Evolutionary conservation across 192 early-diverging fungal species (phyloP).

Genomic region (Dispira parvispora): DNA sequence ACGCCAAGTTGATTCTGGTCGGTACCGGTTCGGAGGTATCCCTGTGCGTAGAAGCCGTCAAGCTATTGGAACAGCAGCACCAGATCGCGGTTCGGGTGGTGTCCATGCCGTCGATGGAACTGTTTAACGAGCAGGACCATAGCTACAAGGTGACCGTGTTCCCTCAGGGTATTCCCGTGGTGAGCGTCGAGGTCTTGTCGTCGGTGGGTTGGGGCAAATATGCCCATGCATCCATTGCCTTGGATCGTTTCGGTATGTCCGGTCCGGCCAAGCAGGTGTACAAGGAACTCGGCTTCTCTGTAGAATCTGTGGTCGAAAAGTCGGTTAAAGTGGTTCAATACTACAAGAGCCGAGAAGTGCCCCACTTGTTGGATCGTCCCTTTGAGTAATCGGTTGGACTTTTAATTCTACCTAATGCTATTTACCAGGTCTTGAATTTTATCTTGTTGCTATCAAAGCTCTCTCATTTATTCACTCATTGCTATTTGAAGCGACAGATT

Average conservation of each 20-base stretch:
- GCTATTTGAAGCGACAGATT: too few species aligned
- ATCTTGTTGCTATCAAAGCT: too few species aligned
- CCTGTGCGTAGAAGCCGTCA: conserved; percentile 73
- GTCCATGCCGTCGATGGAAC: conserved; percentile 82
- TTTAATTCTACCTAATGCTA: too few species aligned
- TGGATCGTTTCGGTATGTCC: conserved; percentile 77
- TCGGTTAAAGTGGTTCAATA: conserved; percentile 61
- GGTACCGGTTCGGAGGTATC: conserved; percentile 89
- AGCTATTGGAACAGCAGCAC: conserved; percentile 36
- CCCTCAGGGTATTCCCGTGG: conserved; percentile 55
- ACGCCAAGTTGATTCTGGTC: conserved; percentile 55
- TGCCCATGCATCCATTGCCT: conserved; percentile 73
- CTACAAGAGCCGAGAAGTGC: conserved; percentile 34
- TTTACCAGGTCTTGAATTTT: too few species aligned
- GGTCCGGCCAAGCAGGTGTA: conserved; percentile 72
- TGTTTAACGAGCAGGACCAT: conserved; percentile 71
- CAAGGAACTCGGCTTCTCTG: conserved; percentile 69
- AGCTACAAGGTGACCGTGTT: conserved; percentile 74
- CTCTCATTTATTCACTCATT: too few species aligned
- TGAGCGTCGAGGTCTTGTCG: conserved; percentile 73
- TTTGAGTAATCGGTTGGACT: background rate
- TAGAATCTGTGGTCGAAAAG: conserved; percentile 52
- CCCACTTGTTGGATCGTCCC: conserved; percentile 9
- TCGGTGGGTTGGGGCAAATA: conserved; percentile 89
- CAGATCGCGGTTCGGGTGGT: conserved; percentile 59